Evolutionary conservation across 306 rosid genomes (phyloP).

Genomic region (Purshia tridentata): DNA sequence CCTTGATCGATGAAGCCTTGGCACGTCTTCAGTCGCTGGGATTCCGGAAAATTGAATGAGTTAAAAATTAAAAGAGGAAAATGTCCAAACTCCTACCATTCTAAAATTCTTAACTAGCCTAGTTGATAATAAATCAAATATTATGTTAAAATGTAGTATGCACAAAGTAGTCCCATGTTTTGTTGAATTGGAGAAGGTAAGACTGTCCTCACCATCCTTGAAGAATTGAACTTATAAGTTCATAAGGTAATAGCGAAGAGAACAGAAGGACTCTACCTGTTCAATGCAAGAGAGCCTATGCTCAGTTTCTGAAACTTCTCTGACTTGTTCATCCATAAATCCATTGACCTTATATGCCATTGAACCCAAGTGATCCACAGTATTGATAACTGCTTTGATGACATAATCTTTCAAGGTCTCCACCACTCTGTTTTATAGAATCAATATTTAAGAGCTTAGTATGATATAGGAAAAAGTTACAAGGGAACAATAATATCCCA

Average conservation of each 20-base stretch:
- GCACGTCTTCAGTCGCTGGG: constrained; percentile 30
- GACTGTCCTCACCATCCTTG: too few relatives aligned
- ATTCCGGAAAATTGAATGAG: constrained; percentile 1
- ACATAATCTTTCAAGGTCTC: constrained; percentile 41
- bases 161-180: too few relatives aligned
- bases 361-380: constrained; percentile 44
- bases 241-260: background rate
- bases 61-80: background rate
- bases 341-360: constrained; percentile 34
- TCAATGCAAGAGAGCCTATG: constrained; percentile 28
- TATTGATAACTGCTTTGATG: constrained; percentile 38
- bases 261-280: constrained; percentile 24
- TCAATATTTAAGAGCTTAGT: background rate
- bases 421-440: constrained; percentile 25
- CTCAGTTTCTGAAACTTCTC: constrained; percentile 25
- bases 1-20: constrained; percentile 22
- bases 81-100: background rate
- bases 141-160: background rate
- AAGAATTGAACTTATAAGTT: too few relatives aligned
- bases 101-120: background rate
- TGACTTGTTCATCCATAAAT: constrained; percentile 30
- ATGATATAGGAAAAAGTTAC: background rate
- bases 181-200: too few relatives aligned
- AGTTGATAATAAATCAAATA: background rate
- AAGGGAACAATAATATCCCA: background rate